Conservation (phyloP, 2,329 filamentous ascomycete genomes). For the Colletotrichum sp. region DNA sequence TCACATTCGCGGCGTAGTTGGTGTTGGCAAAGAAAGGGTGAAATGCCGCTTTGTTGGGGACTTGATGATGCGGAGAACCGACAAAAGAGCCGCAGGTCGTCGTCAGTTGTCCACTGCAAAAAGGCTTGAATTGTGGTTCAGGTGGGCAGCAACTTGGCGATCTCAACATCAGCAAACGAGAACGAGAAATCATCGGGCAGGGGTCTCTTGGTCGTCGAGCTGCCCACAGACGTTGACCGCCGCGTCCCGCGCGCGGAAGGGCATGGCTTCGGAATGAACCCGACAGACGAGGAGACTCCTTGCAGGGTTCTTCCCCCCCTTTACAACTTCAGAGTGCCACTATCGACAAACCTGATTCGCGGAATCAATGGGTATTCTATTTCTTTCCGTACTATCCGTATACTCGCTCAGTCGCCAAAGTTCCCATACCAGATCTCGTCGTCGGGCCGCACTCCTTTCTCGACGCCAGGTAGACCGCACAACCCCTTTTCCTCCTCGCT, state of each 20-base stretch:
- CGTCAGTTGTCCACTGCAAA: not conserved
- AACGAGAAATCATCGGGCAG: not conserved
- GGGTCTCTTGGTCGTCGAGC: not conserved
- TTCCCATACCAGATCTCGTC: slow-evolving; percentile 42
- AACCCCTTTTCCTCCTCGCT: slow-evolving; percentile 26
- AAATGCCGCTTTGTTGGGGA: not conserved
- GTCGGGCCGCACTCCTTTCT: slow-evolving; percentile 34
- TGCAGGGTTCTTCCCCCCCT: not conserved
- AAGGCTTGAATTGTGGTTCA: not conserved
- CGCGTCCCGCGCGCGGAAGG: not conserved
- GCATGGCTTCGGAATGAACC: not conserved
- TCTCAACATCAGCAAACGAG: not conserved
- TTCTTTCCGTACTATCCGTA: not conserved
- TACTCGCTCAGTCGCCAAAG: slow-evolving; percentile 2
- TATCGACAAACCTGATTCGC: not conserved
- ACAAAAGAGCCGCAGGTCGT: not conserved
- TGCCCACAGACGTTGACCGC: not conserved
- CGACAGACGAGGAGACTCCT: not conserved
- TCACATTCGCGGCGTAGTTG: not conserved
- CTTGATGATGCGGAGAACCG: not conserved
- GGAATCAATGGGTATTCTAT: not conserved
- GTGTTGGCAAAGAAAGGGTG: not conserved
- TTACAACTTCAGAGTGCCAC: not conserved
- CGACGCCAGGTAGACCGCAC: slow-evolving; percentile 33
- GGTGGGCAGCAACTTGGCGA: not conserved